Base-by-base conservation (phyloP, 2,329 filamentous ascomycete genomes). In the Microdochium paspali region DNA sequence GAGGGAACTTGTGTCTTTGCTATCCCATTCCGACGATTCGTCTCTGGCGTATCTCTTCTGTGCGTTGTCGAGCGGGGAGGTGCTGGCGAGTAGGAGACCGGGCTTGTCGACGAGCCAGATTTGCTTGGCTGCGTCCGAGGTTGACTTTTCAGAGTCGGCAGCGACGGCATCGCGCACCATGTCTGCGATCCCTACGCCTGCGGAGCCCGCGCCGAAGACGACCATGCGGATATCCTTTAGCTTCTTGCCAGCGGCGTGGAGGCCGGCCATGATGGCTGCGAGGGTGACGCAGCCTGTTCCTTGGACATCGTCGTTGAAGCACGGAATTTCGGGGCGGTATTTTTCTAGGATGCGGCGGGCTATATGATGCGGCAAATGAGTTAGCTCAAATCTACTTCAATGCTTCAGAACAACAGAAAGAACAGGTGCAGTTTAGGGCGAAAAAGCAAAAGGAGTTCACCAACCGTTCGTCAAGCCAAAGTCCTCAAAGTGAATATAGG, bases 221-320 rank as follows among this genome's bases (percentile, higher is more conserved):
- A 94, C 75, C 49, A 93, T 73, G 25, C 83, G 76, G 13, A 87
- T 65, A 49, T 94, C 87, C 9, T 71, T 66, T 35, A 94, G 69
- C 46, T 83, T 79, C 46, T 83, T 67, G 2, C 80, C 73, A 50
- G 74, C 81, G 7, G 91, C 81, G 50, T 87, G 79, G 7, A 90
- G 69, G 0, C 79, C 89, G 0, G 88, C 80, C 70, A 88, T 81
- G 52, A 95, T 83, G 1, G 85, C 89, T 0, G 89, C 89, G 0
- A 95, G 74, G 0, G 90, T 91, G 1, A 95, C 88, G 50, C 87
- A 91, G 0, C 89, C 90, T 0, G 90, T 95, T 1, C 89, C 90
- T 63, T 95, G 89, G 0, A 95, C 82, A 61, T 95, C 89, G 49
- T 95, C 90, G 58, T 95, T 95, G 72, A 95, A 95, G 62, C 88